These are phyloP conservation scores for Fusarium proliferatum DNA, from an alignment of 2,329 filamentous ascomycete genomes.

Conservation along the genomic window DNA sequence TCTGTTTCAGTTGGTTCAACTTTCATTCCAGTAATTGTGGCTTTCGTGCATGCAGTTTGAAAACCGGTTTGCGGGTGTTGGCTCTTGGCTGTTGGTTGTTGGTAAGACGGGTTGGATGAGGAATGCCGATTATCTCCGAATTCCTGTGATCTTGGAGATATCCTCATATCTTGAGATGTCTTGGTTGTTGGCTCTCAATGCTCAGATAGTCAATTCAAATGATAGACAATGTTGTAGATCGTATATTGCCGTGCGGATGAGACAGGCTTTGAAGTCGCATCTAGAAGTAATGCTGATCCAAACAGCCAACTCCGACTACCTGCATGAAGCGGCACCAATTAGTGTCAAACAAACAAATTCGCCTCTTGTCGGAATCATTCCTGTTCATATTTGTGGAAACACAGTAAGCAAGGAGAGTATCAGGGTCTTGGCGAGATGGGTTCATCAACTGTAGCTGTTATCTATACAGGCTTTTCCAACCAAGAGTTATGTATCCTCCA, in stretches of 20 bases:
- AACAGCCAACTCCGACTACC: background rate
- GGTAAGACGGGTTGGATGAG: background rate
- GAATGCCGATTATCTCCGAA: background rate
- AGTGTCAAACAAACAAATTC: too few species aligned
- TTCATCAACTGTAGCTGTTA: background rate
- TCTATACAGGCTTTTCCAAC: background rate
- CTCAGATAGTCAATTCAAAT: background rate
- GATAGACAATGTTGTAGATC: too few species aligned
- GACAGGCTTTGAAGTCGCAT: background rate
- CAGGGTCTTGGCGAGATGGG: rapidly evolving
- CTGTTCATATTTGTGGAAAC: background rate
- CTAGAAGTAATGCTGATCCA: background rate
- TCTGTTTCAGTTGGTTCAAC: background rate
- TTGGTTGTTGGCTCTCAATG: too few species aligned
- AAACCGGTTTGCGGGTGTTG: background rate
- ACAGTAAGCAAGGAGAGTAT: rapidly evolving
- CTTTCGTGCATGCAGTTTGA: background rate
- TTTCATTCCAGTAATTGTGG: background rate
- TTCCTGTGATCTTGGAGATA: background rate
- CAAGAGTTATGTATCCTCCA: background rate
- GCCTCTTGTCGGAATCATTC: too few species aligned
- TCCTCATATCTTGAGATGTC: background rate
- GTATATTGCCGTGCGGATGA: too few species aligned
- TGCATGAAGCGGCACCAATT: too few species aligned
- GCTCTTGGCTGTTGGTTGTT: background rate